Evolutionary conservation across 1,139 yeast genomes (phyloP).

Genomic region (Blastobotrys ciferrii): DNA sequence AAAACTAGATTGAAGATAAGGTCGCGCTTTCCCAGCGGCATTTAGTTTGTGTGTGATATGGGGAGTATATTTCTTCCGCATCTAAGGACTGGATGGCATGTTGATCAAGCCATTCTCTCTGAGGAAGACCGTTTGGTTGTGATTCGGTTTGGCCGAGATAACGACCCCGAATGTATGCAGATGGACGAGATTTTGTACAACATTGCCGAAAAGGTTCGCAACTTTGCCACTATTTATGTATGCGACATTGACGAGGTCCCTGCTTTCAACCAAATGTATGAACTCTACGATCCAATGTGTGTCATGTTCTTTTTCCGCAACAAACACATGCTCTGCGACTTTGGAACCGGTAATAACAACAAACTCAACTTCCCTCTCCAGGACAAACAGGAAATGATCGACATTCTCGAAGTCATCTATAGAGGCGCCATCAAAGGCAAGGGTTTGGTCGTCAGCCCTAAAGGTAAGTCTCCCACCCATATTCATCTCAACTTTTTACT

Average conservation of each 20-base stretch:
- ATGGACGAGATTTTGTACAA: slow-evolving; percentile 85
- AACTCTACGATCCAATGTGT: slow-evolving; percentile 84
- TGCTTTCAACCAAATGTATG: slow-evolving; percentile 92
- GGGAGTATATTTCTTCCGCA: slow-evolving; percentile 89
- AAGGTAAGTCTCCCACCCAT: slow-evolving; percentile 35
- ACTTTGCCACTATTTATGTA: slow-evolving; percentile 83
- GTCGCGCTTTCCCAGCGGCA: too few relatives aligned
- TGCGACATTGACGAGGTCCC: slow-evolving; percentile 89
- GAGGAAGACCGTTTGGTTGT: slow-evolving; percentile 89
- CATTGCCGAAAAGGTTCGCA: slow-evolving; percentile 78
- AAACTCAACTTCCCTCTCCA: slow-evolving; percentile 78
- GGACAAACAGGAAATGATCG: slow-evolving; percentile 87
- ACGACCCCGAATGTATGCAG: slow-evolving; percentile 75
- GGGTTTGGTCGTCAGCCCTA: slow-evolving; percentile 86
- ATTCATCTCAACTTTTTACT: background rate
- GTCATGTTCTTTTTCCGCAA: slow-evolving; percentile 91
- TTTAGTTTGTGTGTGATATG: too few relatives aligned
- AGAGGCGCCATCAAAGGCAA: slow-evolving; percentile 92
- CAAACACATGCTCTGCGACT: slow-evolving; percentile 96
- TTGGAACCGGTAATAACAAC: slow-evolving; percentile 97
- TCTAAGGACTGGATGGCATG: slow-evolving; percentile 92
- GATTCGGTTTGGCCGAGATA: slow-evolving; percentile 80
- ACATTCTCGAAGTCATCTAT: slow-evolving; percentile 83
- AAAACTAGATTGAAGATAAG: too few relatives aligned
- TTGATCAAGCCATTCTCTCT: slow-evolving; percentile 85